A percentile compares a stretch with the other conserved stretches of the same genome.
Conservation (phyloP, 495 filamentous ascomycete species). For the Cenococcum geophilum region DNA sequence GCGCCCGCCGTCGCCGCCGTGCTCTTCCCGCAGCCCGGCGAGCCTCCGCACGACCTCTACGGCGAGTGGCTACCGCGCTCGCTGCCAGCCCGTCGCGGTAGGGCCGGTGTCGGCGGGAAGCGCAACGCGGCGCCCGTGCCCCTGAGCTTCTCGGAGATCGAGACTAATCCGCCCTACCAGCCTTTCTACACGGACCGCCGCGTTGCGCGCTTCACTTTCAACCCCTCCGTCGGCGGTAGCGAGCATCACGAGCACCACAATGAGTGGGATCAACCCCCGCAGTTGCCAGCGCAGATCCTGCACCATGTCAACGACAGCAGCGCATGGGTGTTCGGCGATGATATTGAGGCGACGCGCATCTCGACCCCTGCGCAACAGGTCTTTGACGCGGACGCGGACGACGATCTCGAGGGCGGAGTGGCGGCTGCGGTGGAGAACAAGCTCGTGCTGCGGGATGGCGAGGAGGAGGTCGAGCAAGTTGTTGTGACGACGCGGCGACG, state of each 20-base stretch:
- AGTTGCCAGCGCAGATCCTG: conserved; percentile 27
- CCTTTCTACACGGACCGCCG: conserved; percentile 85
- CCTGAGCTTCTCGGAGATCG: conserved; percentile 82
- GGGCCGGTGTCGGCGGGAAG: not conserved
- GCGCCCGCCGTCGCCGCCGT: conserved; percentile 22
- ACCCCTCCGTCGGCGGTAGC: not conserved
- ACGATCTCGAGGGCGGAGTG: conserved; percentile 28
- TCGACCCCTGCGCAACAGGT: conserved; percentile 41
- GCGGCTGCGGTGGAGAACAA: conserved; percentile 37
- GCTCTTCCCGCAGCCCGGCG: conserved; percentile 12
- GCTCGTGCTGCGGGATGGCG: conserved; percentile 52
- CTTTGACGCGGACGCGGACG: conserved; percentile 51
- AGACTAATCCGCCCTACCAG: conserved; percentile 83
- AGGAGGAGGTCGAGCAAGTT: conserved; percentile 69
- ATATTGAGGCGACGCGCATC: conserved; percentile 56
- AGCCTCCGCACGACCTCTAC: conserved; percentile 18
- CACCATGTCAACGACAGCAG: conserved; percentile 34
- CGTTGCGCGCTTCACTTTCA: conserved; percentile 59
- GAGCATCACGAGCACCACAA: conserved; percentile 14
- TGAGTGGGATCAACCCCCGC: conserved; percentile 19
- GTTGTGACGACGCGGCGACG: conserved; percentile 71
- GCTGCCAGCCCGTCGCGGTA: conserved; percentile 13
- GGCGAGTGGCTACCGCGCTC: conserved; percentile 29
- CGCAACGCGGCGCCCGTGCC: conserved; percentile 11
- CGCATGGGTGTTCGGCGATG: conserved; percentile 67